phyloP scores from a whole-genome alignment of 1,284 basidiomycete genomes.

The Mixia osmundae region DNA sequence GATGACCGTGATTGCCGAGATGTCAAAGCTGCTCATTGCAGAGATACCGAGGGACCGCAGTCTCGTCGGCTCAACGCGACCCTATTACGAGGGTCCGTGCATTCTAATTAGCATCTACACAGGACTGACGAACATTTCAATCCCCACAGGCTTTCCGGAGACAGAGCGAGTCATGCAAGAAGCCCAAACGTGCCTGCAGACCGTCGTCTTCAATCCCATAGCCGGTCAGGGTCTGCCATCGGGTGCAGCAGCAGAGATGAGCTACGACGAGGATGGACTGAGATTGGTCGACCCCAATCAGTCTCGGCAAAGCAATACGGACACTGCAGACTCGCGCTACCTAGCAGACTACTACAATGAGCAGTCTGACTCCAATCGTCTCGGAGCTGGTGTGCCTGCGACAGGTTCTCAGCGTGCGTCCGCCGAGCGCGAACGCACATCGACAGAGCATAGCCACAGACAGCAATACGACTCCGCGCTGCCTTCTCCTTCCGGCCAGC shows the following conservation, averaged over 20 bases:
- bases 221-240: neutral
- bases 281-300: neutral
- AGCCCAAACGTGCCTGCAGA: conserved; percentile 15
- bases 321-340: neutral
- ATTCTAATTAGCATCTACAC: neutral
- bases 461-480: too few species aligned
- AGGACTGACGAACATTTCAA: neutral
- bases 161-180: conserved; percentile 16
- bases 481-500: too few species aligned
- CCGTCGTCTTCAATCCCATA: conserved; percentile 17
- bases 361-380: neutral
- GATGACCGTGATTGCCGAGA: conserved; percentile 17
- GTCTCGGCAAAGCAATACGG: neutral
- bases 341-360: neutral
- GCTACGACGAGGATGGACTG: neutral
- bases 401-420: too few species aligned
- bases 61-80: conserved; percentile 12
- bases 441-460: too few species aligned
- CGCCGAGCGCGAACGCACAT: too few species aligned
- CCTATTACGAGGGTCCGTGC: conserved; percentile 13
- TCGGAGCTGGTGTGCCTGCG: neutral
- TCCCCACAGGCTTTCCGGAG: conserved; percentile 9
- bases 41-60: conserved; percentile 17
- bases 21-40: conserved; percentile 18
- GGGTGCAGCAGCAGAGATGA: too few species aligned